Evolutionary conservation across 768 basidiomycete genomes (phyloP).

Genomic region (Naganishia friedmannii): DNA sequence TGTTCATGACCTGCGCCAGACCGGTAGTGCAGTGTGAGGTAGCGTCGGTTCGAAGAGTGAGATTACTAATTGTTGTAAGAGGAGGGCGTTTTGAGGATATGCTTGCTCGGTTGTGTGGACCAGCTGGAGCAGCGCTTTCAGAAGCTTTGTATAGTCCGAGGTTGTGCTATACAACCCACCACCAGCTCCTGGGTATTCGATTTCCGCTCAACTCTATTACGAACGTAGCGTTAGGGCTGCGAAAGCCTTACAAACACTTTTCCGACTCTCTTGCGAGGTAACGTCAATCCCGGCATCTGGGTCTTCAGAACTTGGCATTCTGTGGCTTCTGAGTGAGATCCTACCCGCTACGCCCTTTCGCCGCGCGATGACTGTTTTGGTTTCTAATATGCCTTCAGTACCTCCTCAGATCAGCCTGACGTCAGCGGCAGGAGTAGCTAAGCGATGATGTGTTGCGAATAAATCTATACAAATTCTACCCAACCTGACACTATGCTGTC

Average conservation of each 20-base stretch:
- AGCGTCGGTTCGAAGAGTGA: constrained; percentile 38
- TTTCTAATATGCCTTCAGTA: too few relatives aligned
- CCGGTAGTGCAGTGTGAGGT: constrained; percentile 29
- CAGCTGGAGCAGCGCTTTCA: constrained; percentile 38
- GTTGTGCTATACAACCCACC: constrained; percentile 42
- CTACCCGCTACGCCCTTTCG: too few relatives aligned
- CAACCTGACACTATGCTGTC: not conserved
- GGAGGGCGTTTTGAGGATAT: constrained; percentile 22
- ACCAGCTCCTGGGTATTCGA: constrained; percentile 46
- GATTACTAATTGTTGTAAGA: constrained; percentile 30
- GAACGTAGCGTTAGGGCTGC: not conserved
- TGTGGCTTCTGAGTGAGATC: too few relatives aligned
- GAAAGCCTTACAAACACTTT: too few relatives aligned
- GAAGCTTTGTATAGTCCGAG: constrained; percentile 37
- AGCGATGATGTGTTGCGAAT: too few relatives aligned
- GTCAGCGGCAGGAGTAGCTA: too few relatives aligned
- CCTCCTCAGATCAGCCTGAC: too few relatives aligned
- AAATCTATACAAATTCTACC: too few relatives aligned
- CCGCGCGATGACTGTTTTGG: too few relatives aligned
- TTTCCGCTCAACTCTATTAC: constrained; percentile 30
- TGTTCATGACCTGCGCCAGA: constrained; percentile 26
- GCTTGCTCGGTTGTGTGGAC: constrained; percentile 2
- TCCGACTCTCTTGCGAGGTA: constrained; percentile 38
- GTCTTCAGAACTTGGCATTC: constrained; percentile 34
- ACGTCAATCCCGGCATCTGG: constrained; percentile 35